These are phyloP conservation scores for Krasilnikovozyma curviuscula DNA, from an alignment of 768 basidiomycete genomes.

Conservation along the genomic window DNA sequence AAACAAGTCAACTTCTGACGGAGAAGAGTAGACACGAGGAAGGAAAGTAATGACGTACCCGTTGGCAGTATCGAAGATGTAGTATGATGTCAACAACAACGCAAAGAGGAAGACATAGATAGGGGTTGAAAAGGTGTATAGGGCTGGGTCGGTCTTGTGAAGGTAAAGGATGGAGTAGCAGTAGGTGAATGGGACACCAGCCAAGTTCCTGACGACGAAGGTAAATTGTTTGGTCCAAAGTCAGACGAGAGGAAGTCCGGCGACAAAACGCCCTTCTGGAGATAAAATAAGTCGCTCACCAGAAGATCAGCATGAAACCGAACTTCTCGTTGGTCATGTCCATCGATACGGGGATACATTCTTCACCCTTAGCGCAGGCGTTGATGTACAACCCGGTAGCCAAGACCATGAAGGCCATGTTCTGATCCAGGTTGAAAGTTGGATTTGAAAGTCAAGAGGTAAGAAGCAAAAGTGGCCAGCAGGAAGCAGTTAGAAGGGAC, in stretches of 20 bases:
- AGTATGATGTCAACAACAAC: slow-evolving; percentile 39
- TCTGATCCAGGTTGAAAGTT: slow-evolving; percentile 32
- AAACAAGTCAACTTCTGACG: slow-evolving; percentile 51
- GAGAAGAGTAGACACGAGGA: neutral
- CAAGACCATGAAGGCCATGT: slow-evolving; percentile 89
- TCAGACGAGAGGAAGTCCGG: neutral
- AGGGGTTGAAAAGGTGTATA: slow-evolving; percentile 65
- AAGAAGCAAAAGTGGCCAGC: neutral
- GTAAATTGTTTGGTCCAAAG: neutral
- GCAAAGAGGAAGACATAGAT: slow-evolving; percentile 53
- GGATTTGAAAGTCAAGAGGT: neutral
- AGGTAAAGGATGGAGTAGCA: slow-evolving; percentile 96
- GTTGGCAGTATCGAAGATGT: slow-evolving; percentile 83
- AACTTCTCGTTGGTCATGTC: slow-evolving; percentile 98
- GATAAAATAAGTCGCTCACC: slow-evolving; percentile 29
- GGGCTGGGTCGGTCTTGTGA: slow-evolving; percentile 75
- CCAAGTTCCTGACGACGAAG: slow-evolving; percentile 38
- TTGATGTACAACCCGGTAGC: slow-evolving; percentile 95
- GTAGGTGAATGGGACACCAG: slow-evolving; percentile 66
- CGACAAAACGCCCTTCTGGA: too few relatives aligned
- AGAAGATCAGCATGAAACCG: slow-evolving; percentile 92
- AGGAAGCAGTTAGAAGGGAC: neutral
- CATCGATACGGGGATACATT: slow-evolving; percentile 93
- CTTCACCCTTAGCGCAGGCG: slow-evolving; percentile 43
- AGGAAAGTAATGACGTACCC: slow-evolving; percentile 25